Base-by-base conservation (phyloP, 129 eudicot genomes). In the Erigeron canadensis region DNA sequence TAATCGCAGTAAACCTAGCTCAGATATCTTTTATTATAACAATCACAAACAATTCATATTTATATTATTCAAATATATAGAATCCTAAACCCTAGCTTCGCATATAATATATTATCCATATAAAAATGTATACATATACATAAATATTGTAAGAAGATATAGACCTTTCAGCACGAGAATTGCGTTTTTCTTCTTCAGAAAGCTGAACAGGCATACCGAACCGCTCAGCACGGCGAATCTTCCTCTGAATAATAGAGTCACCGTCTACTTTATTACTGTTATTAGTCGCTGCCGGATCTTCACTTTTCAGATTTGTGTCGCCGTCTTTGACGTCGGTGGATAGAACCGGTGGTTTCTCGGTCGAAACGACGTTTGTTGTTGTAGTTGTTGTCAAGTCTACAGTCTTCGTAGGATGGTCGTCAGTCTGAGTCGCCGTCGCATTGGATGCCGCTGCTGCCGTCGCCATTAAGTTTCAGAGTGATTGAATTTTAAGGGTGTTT, bases 161-260 rank as follows among this genome's bases (percentile, higher is more conserved):
- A 28, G 34, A 93, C 98, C 98, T 89, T 82, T 93, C 96, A 4
- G 98, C 98, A 60, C 98, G 85, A 59, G 96, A 89, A 81, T 87
- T 85, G 7, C 96, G 86, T 76, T 93, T 93, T 55, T 93, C 98
- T 47, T 83, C 79, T 74, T 93, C 98, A 10, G 98, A 87, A 2
- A 89, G 80, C 69, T 93, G 80, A 16, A 93, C 91, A 13, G 96
- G 88, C 86, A 87, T 76, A 21, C 98, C 98, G 21, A 93, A 93
- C 16, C 98, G 86, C 81, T 93, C 98, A 1, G 98, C 98, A 18
- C 98, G 82, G 53, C 84, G 86, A 59, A 86, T 81, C 85, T 93
- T 93, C 87, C 87, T 89, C 90, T 81, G 82, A 22, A 81, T 75
- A 48, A 39, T 83, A 9, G 83, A 67, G 18, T 17, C 87, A 60